Conservation (phyloP, 306 rosid species). For the Quercus engelmannii region DNA sequence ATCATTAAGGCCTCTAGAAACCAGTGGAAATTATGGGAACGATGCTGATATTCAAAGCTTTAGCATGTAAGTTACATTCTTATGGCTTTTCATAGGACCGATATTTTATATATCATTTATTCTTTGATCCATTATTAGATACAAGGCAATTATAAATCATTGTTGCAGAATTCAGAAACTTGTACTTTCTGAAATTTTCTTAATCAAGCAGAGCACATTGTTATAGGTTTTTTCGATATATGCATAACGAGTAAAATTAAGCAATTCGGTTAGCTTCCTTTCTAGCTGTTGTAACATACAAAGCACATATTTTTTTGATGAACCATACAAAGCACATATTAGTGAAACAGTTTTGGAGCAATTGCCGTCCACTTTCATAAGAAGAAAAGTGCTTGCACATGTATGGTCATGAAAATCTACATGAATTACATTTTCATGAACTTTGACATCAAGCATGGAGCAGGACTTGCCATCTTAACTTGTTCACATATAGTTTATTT, state of each 20-base stretch:
- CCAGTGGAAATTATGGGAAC: slow-evolving; percentile 37
- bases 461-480: background rate
- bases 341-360: background rate
- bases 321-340: background rate
- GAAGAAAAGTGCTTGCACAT: background rate
- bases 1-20: slow-evolving; percentile 43
- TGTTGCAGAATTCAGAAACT: background rate
- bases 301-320: background rate
- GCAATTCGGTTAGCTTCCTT: background rate
- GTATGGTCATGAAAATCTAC: background rate
- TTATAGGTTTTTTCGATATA: background rate
- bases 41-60: slow-evolving; percentile 45
- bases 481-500: no score
- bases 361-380: background rate
- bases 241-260: background rate
- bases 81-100: background rate
- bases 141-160: background rate
- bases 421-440: background rate
- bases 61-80: slow-evolving; percentile 54
- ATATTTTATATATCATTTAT: background rate
- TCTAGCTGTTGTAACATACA: background rate
- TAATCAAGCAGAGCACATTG: background rate
- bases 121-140: background rate
- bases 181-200: background rate
- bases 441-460: background rate